phyloP scores from a whole-genome alignment of 805 yeast genomes.

The Teunomyces stri region DNA sequence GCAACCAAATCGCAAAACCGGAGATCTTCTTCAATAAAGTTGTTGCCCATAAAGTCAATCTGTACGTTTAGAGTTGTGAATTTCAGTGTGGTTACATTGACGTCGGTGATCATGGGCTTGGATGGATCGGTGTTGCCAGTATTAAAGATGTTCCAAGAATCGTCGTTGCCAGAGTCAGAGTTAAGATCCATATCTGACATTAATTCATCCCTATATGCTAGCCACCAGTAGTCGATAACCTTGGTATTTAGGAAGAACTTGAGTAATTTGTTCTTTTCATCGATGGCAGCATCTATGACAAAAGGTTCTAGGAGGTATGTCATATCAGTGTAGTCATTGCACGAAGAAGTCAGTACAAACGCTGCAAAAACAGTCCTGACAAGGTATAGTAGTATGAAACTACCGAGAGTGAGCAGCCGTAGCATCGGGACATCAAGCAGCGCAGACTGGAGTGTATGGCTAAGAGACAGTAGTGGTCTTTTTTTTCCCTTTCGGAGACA shows the following conservation, averaged over 20 bases:
- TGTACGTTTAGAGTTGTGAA: constrained; percentile 49
- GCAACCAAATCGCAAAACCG: constrained; percentile 44
- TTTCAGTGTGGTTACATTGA: constrained; percentile 43
- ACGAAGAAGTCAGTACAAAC: constrained; percentile 7
- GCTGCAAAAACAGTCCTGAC: not conserved
- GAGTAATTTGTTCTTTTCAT: constrained; percentile 24
- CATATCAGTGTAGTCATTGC: constrained; percentile 7
- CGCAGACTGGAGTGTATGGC: not conserved
- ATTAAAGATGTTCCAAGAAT: not conserved
- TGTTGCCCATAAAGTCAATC: constrained; percentile 43
- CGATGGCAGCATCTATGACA: constrained; percentile 35
- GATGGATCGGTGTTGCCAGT: constrained; percentile 4
- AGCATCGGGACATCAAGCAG: not conserved
- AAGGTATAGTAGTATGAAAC: not conserved
- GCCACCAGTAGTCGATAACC: constrained; percentile 14
- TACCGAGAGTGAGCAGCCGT: not conserved
- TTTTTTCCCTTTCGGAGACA: not conserved
- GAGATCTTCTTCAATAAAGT: constrained; percentile 35
- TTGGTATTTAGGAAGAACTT: constrained; percentile 36
- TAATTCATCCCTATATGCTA: not conserved
- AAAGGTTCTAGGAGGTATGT: constrained; percentile 21
- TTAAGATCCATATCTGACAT: not conserved
- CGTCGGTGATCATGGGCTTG: constrained; percentile 35
- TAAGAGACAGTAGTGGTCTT: not conserved
- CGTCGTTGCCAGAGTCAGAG: not conserved